These are phyloP conservation scores for Myxozyma sirexii DNA, from an alignment of 805 yeast species.

Conservation along the genomic window DNA sequence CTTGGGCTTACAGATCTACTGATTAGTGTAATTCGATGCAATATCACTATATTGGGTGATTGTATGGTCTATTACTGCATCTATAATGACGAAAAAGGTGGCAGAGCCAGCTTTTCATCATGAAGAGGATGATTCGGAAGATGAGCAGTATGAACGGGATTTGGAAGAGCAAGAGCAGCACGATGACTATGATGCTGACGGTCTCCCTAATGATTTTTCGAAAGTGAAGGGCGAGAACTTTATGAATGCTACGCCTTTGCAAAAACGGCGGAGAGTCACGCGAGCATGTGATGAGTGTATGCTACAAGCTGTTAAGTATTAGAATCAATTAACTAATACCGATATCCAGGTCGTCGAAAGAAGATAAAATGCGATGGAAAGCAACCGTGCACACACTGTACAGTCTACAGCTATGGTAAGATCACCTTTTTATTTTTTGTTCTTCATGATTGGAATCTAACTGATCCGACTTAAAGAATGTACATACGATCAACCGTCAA, in stretches of 20 bases:
- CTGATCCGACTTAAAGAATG: conserved; percentile 48
- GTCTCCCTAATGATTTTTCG: not conserved
- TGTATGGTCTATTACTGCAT: not conserved
- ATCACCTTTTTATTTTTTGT: not conserved
- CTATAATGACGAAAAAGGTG: not conserved
- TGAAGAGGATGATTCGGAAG: conserved; percentile 10
- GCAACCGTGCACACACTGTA: conserved; percentile 79
- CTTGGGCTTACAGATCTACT: too few relatives aligned
- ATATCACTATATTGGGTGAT: not conserved
- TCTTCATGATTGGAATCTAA: not conserved
- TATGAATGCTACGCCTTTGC: conserved; percentile 29
- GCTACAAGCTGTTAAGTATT: not conserved
- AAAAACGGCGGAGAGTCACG: conserved; percentile 65
- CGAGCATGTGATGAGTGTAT: conserved; percentile 74
- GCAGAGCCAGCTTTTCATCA: not conserved
- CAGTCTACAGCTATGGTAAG: conserved; percentile 72
- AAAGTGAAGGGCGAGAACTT: not conserved
- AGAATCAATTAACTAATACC: not conserved
- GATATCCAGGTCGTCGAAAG: conserved; percentile 52
- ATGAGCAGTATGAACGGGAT: conserved; percentile 6
- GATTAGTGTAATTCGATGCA: not conserved
- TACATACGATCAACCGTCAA: conserved; percentile 77
- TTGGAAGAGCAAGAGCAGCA: conserved; percentile 9
- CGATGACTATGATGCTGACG: conserved; percentile 13
- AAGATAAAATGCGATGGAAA: conserved; percentile 81